Base-by-base conservation (phyloP, 371 early-diverging fungal genomes). In the Batrachochytrium dendrobatidis region DNA sequence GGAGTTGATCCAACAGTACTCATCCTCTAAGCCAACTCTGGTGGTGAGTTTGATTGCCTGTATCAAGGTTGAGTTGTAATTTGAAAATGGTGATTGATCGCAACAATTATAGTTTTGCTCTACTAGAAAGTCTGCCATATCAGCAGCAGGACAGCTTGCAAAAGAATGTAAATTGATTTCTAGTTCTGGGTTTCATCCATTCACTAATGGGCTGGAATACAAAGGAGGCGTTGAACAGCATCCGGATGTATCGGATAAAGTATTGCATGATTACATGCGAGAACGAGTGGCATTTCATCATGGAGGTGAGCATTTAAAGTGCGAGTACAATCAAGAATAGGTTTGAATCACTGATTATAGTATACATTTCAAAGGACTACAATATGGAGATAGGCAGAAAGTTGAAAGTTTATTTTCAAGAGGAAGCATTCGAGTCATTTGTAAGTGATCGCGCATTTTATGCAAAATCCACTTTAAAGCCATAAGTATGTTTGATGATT, bases 281-380 rank as follows among this genome's bases (percentile, higher is more conserved):
- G n/a, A 79, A 55, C 89, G 89, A 0, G 57, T 91, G 25, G 88
- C 77, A 1, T 87, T 83, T 61, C 91, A 91, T 65, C 85, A 91
- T 67, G 89, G 70, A 50, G 73, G 80, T 74, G 53, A 46, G 57
- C 24, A 31, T n/a, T n/a, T n/a, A n/a, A n/a, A n/a, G n/a, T n/a
- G n/a, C n/a, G n/a, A n/a, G n/a, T n/a, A n/a, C n/a, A n/a, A n/a
- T n/a, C n/a, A n/a, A n/a, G n/a, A n/a, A n/a, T n/a, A n/a, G n/a
- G n/a, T n/a, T n/a, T n/a, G n/a, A n/a, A n/a, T n/a, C n/a, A n/a
- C n/a, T n/a, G n/a, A n/a, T n/a, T n/a, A n/a, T n/a, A n/a, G n/a
- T n/a, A n/a, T n/a, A n/a, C n/a, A n/a, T n/a, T n/a, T n/a, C n/a
- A n/a, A n/a, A n/a, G 51, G 51, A 39, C 39, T 39, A n/a, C 15